Evolutionary conservation across 495 filamentous ascomycete genomes (phyloP).

Genomic region (Tuber magnatum): DNA sequence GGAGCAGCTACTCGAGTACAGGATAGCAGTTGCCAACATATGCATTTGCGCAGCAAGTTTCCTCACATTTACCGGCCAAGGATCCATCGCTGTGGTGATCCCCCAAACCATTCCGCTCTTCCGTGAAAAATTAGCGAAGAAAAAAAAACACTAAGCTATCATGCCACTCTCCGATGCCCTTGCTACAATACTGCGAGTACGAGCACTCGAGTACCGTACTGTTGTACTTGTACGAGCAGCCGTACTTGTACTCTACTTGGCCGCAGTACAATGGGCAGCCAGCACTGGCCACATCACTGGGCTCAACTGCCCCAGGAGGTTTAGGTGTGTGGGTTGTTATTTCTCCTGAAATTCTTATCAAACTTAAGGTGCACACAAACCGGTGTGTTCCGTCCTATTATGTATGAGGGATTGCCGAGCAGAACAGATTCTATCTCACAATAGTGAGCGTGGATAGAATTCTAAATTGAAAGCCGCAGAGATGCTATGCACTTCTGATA

Average conservation of each 20-base stretch:
- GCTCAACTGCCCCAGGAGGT: neutral
- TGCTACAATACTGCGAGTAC: neutral
- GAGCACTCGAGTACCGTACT: too few species aligned
- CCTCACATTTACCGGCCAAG: neutral
- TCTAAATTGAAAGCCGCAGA: too few species aligned
- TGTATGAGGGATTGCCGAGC: neutral
- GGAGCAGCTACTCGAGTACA: neutral
- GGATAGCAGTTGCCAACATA: neutral
- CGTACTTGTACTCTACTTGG: too few species aligned
- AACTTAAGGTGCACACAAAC: too few species aligned
- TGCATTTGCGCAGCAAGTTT: neutral
- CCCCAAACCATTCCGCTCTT: neutral
- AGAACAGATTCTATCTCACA: neutral
- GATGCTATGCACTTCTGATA: too few species aligned
- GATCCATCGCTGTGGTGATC: neutral
- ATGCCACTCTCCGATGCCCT: neutral
- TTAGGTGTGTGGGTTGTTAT: neutral
- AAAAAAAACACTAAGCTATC: neutral
- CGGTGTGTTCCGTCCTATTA: neutral
- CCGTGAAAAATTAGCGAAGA: neutral
- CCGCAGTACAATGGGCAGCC: neutral
- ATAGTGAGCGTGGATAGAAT: neutral
- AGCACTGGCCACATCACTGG: neutral
- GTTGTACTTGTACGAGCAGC: too few species aligned
- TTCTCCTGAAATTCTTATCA: neutral